A percentile compares a stretch with the other conserved stretches of the same genome.
These are phyloP conservation scores for Exophiala calicioides DNA, from an alignment of 2,329 filamentous ascomycete species.

Conservation along the genomic window DNA sequence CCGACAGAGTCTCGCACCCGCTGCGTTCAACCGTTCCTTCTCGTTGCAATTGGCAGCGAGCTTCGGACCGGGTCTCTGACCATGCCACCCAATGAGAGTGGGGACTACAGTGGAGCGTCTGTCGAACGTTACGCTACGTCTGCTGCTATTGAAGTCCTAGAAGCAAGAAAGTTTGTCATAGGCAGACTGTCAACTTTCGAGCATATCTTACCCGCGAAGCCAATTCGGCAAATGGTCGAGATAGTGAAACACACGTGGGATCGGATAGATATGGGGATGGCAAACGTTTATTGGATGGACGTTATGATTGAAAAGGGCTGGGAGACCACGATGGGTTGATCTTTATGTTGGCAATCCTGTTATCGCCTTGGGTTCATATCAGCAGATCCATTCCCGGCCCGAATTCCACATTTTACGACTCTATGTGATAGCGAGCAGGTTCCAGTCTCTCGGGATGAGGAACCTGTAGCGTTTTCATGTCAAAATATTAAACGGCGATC, in stretches of 20 bases:
- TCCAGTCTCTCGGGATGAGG: no score
- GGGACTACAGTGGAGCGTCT: not conserved
- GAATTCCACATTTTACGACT: no score
- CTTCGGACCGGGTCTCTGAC: constrained; percentile 45
- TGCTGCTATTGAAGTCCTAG: constrained; percentile 45
- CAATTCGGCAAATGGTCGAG: constrained; percentile 51
- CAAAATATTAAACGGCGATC: no score
- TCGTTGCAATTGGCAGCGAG: constrained; percentile 54
- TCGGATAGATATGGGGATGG: constrained; percentile 50
- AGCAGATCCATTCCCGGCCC: no score
- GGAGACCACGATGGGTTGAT: constrained; percentile 57
- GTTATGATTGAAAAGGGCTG: constrained; percentile 59
- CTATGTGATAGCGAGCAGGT: no score
- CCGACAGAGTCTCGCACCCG: constrained; percentile 56
- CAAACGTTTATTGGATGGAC: constrained; percentile 56
- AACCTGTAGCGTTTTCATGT: no score
- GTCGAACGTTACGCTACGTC: not conserved
- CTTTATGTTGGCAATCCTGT: no score
- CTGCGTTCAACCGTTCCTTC: constrained; percentile 55
- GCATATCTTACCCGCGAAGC: constrained; percentile 54
- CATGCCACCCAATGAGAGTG: constrained; percentile 24
- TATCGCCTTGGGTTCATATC: no score
- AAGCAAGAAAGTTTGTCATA: constrained; percentile 52
- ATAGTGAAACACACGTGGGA: constrained; percentile 57
- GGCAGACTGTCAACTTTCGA: constrained; percentile 48